Percentiles rank a stretch among this genome's conserved stretches.
These are phyloP conservation scores for Phaeoacremonium minimum DNA, from an alignment of 2,329 filamentous ascomycete species.

Conservation along the genomic window DNA sequence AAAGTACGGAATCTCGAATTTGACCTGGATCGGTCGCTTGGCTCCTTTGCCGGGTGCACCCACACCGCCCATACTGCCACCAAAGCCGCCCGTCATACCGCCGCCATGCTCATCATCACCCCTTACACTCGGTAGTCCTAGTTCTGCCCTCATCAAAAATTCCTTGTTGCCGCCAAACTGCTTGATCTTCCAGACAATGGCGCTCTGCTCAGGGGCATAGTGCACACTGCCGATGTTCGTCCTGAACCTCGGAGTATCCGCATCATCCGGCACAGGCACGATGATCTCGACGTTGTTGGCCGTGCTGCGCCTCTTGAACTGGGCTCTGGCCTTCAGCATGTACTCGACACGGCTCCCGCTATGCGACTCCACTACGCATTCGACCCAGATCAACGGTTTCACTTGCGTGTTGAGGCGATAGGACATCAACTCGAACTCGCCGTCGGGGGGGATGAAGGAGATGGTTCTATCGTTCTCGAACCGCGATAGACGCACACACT, in stretches of 20 bases:
- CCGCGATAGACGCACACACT: constrained; percentile 89
- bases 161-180: constrained; percentile 98
- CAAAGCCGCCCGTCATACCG: constrained; percentile 96
- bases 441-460: constrained; percentile 96
- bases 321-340: constrained; percentile 96
- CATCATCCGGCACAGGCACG: constrained; percentile 94
- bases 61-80: constrained; percentile 92
- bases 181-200: constrained; percentile 99
- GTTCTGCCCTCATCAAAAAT: constrained; percentile 95
- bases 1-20: constrained; percentile 99
- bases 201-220: constrained; percentile 94
- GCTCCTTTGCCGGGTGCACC: constrained; percentile 72
- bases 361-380: constrained; percentile 94
- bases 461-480: constrained; percentile 99
- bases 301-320: constrained; percentile 96
- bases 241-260: constrained; percentile 90
- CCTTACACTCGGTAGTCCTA: constrained; percentile 88
- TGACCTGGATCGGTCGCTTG: constrained; percentile 96
- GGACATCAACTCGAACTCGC: constrained; percentile 98
- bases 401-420: constrained; percentile 98
- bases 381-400: constrained; percentile 97
- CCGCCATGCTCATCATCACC: constrained; percentile 94
- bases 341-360: constrained; percentile 95
- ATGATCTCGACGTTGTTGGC: constrained; percentile 99
- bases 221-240: constrained; percentile 97